Base-by-base conservation (phyloP, 768 basidiomycete species). In the Gelatoporia subvermispora region DNA sequence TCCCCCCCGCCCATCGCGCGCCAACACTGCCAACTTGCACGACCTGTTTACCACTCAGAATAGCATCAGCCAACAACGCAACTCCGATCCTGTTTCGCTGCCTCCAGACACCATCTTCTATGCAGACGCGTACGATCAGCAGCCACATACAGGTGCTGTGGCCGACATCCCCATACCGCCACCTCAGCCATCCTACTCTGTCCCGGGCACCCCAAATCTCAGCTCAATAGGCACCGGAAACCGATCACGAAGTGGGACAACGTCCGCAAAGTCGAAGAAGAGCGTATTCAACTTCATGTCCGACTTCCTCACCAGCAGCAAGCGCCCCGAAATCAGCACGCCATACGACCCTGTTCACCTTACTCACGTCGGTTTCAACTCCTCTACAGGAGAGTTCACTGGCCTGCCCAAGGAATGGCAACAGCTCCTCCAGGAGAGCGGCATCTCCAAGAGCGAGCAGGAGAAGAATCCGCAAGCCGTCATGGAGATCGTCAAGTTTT, bases 391-490 rank as follows among this genome's bases (percentile, higher is more conserved):
- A 50, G 95, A 99, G 70, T 98, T 94, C 71, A 93, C 92, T 8
- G 96, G 96, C 2, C 76, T 99, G 25, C 96, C 96, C 2, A 95
- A 95, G 67, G 95, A 98, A 72, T 99, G 96, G 96, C 96, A 99
- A 63, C 92, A 97, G 66, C 77, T 97, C 4, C 69, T 99, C 41
- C 91, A 92, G 67, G 93, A 97, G 66, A 91, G 87, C 54, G 96
- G 96, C 46, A 97, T 98, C 63, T 93, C 92, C 35, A 82, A 88
- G 59, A 76, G 72, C 20, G 93, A 99, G 68, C 96, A 99, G 72
- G 94, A 96, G 68, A 93, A 90, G 74, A 94, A 98, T 61, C 96
- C 96, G 0, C 87, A 96, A 68, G 93, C 93, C 3, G 93, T 98
- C 52, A 93, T 94, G 82, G 96, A 97, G 62, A 95, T 98, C 54